A percentile compares a stretch with the other conserved stretches of the same genome.
phyloP scores from a whole-genome alignment of 2,329 filamentous ascomycete species.

The Colletotrichum aenigma region DNA sequence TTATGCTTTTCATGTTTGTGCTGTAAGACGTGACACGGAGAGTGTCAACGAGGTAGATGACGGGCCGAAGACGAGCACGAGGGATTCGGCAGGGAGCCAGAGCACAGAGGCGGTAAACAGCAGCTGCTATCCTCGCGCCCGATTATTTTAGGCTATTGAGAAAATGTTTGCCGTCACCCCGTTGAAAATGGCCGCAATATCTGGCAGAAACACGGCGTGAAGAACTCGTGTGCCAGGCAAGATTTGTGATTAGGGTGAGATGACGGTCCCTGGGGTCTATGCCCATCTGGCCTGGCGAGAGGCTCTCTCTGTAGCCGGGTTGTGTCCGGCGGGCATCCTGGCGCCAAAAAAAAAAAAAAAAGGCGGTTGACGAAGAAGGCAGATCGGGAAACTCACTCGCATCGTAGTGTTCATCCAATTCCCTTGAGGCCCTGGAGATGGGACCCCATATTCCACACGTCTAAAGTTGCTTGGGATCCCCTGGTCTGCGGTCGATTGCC shows the following conservation, averaged over 20 bases:
- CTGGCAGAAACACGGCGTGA: not conserved
- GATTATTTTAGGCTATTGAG: not conserved
- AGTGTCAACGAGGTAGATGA: not conserved
- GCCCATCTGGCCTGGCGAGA: not conserved
- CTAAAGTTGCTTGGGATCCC: not conserved
- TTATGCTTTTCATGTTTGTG: not conserved
- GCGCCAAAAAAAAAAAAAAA: not conserved
- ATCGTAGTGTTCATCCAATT: not conserved
- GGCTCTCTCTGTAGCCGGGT: not conserved
- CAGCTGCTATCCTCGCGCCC: not conserved
- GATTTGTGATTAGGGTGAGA: not conserved
- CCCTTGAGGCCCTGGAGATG: not conserved
- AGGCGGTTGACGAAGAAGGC: not conserved
- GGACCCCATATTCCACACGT: not conserved
- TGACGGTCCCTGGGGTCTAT: not conserved
- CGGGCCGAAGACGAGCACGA: not conserved
- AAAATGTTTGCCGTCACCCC: not conserved
- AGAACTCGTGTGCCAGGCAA: not conserved
- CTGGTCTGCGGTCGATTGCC: not conserved
- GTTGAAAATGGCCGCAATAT: not conserved
- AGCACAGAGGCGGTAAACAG: not conserved
- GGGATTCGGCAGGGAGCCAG: not conserved
- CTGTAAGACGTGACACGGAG: not conserved
- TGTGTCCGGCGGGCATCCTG: not conserved
- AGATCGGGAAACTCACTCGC: constrained; percentile 8